Conservation (phyloP, 148 eudicot species). For the Cornus controversa region DNA sequence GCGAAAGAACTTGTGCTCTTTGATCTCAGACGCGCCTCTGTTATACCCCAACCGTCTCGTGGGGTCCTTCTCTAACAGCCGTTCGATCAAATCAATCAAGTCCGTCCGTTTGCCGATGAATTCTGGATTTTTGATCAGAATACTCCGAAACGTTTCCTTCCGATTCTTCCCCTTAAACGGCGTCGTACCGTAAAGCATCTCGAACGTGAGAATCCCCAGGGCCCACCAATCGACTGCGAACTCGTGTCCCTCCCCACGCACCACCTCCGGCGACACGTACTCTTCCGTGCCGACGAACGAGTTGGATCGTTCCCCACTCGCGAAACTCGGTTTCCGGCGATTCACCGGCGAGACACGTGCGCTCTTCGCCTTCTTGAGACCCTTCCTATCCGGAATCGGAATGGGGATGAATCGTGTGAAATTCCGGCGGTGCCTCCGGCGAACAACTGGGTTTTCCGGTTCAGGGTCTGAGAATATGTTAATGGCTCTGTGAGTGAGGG, state of each 20-base stretch:
- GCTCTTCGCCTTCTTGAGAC: slow-evolving; percentile 43
- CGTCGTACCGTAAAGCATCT: slow-evolving; percentile 81
- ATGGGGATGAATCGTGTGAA: slow-evolving; percentile 25
- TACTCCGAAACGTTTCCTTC: slow-evolving; percentile 65
- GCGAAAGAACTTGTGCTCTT: slow-evolving; percentile 58
- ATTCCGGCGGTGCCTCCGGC: slow-evolving; percentile 11
- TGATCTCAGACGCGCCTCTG: slow-evolving; percentile 67
- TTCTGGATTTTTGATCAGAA: slow-evolving; percentile 42
- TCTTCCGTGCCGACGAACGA: slow-evolving; percentile 86
- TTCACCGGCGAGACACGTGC: slow-evolving; percentile 67
- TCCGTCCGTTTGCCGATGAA: slow-evolving; percentile 51
- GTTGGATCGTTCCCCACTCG: slow-evolving; percentile 45
- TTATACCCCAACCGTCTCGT: slow-evolving; percentile 56
- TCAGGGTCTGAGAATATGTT: slow-evolving; percentile 11
- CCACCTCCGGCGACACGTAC: slow-evolving; percentile 84
- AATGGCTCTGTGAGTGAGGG: slow-evolving; percentile 17
- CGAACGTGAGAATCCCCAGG: slow-evolving; percentile 65
- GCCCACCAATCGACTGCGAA: slow-evolving; percentile 96
- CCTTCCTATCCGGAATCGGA: slow-evolving; percentile 17
- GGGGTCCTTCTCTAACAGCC: slow-evolving; percentile 71
- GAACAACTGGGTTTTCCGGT: background rate
- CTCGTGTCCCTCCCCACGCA: slow-evolving; percentile 70
- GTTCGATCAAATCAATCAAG: slow-evolving; percentile 56
- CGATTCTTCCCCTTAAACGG: slow-evolving; percentile 75
- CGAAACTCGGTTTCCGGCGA: slow-evolving; percentile 30